Percentiles rank a stretch among this genome's conserved stretches.
These are phyloP conservation scores for Solanum virginianum DNA, from an alignment of 257 asterid species.

Conservation along the genomic window DNA sequence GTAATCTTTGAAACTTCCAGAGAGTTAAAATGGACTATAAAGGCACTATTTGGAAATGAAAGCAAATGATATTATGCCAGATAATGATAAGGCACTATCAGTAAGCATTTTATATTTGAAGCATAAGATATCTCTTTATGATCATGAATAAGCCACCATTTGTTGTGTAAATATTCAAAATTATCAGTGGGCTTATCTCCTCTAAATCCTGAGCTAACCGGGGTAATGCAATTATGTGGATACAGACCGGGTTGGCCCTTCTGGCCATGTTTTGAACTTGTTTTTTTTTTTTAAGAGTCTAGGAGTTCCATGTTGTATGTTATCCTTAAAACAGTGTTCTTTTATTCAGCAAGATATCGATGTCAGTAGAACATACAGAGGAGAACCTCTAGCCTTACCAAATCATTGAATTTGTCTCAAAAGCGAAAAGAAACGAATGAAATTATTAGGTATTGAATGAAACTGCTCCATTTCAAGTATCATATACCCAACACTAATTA, in stretches of 20 bases:
- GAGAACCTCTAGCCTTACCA: not conserved
- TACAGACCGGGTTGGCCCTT: not conserved
- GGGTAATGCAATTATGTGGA: not conserved
- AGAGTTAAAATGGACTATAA: not conserved
- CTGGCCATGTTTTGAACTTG: not conserved
- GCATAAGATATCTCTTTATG: not conserved
- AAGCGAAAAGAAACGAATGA: not conserved
- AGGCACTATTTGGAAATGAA: not conserved
- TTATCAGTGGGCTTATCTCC: not conserved
- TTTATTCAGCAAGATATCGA: not conserved
- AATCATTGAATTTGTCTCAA: not conserved
- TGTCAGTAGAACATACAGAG: not conserved
- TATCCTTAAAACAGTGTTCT: not conserved
- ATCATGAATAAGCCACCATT: not conserved
- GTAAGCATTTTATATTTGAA: not conserved
- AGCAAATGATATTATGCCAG: not conserved
- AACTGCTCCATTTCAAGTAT: not conserved
- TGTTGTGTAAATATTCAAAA: not conserved
- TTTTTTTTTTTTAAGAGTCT: not conserved
- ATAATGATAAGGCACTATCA: not conserved
- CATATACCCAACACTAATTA: not conserved
- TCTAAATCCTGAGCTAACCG: not conserved
- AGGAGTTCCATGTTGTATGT: not conserved
- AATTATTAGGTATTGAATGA: not conserved
- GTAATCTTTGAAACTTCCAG: constrained; percentile 9